These are phyloP conservation scores for Puccinellia tenuiflora DNA, from an alignment of 176 grass and related monocot species.

Conservation along the genomic window DNA sequence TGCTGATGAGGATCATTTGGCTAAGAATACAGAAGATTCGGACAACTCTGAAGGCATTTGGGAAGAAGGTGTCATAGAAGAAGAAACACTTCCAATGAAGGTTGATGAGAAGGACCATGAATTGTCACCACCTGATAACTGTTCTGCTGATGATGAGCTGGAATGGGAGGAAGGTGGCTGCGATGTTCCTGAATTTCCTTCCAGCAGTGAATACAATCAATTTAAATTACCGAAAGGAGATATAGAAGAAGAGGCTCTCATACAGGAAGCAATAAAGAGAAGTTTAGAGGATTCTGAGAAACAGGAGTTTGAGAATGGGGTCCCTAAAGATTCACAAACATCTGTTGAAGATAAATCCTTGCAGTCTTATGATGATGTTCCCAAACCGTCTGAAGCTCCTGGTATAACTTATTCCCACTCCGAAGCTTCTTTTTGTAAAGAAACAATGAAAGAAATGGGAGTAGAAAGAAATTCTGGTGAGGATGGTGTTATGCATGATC, in stretches of 20 bases:
- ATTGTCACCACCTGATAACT: constrained; percentile 36
- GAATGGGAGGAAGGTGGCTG: constrained; percentile 74
- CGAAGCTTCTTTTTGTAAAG: constrained; percentile 9
- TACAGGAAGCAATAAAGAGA: constrained; percentile 93
- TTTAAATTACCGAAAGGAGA: constrained; percentile 56
- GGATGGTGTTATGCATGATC: constrained; percentile 23
- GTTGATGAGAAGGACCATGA: constrained; percentile 25
- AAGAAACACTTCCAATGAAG: constrained; percentile 27
- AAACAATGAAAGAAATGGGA: constrained; percentile 6
- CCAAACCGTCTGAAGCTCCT: not conserved
- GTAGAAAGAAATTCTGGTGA: constrained; percentile 25
- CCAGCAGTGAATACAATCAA: constrained; percentile 36
- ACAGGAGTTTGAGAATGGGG: constrained; percentile 25
- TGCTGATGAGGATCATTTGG: constrained; percentile 4
- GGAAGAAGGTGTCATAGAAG: constrained; percentile 60
- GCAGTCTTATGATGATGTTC: constrained; percentile 20
- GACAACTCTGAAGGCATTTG: constrained; percentile 61
- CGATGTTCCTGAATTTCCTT: constrained; percentile 49
- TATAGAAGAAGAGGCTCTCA: constrained; percentile 74
- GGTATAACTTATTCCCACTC: not conserved
- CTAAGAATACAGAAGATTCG: constrained; percentile 39
- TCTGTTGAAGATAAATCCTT: constrained; percentile 24
- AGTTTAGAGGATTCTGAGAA: constrained; percentile 65
- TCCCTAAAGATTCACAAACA: constrained; percentile 16
- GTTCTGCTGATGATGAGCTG: constrained; percentile 40